Percentiles rank a stretch among this genome's conserved stretches.
Conservation (phyloP, 495 filamentous ascomycete species). For the Penicillium angulare region DNA sequence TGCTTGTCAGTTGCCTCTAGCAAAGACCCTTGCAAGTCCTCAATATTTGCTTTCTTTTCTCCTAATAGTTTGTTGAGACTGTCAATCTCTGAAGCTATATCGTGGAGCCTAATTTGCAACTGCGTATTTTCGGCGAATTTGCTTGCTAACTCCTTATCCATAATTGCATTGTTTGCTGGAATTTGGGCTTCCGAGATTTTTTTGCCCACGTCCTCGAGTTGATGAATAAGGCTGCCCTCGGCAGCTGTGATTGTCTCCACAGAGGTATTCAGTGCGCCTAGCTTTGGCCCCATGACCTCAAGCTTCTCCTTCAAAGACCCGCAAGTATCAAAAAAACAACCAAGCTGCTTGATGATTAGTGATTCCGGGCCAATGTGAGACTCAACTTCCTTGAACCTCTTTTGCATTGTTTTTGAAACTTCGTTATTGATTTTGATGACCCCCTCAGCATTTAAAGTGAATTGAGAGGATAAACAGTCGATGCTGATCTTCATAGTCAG, state of each 20-base stretch:
- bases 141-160: slow-evolving; percentile 10
- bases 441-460: slow-evolving; percentile 13
- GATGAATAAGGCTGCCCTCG: slow-evolving; percentile 17
- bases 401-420: slow-evolving; percentile 14
- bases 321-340: slow-evolving; percentile 9
- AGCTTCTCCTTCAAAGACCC: slow-evolving; percentile 18
- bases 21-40: slow-evolving; percentile 18
- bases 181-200: slow-evolving; percentile 23
- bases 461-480: slow-evolving; percentile 11
- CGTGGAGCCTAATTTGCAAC: slow-evolving; percentile 26
- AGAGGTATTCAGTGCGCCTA: slow-evolving; percentile 16
- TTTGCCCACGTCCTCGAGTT: slow-evolving; percentile 20
- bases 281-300: slow-evolving; percentile 12
- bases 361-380: slow-evolving; percentile 21
- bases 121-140: slow-evolving; percentile 23
- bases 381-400: slow-evolving; percentile 19
- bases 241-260: slow-evolving; percentile 13
- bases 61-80: slow-evolving; percentile 13
- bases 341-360: slow-evolving; percentile 23
- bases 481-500: slow-evolving; percentile 14
- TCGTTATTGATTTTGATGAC: slow-evolving; percentile 15
- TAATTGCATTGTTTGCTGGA: slow-evolving; percentile 7
- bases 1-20: slow-evolving; percentile 9
- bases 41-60: slow-evolving; percentile 14
- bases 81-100: slow-evolving; percentile 12